These are phyloP conservation scores for Talaromyces verruculosus DNA, from an alignment of 2,329 filamentous ascomycete genomes.

Conservation along the genomic window DNA sequence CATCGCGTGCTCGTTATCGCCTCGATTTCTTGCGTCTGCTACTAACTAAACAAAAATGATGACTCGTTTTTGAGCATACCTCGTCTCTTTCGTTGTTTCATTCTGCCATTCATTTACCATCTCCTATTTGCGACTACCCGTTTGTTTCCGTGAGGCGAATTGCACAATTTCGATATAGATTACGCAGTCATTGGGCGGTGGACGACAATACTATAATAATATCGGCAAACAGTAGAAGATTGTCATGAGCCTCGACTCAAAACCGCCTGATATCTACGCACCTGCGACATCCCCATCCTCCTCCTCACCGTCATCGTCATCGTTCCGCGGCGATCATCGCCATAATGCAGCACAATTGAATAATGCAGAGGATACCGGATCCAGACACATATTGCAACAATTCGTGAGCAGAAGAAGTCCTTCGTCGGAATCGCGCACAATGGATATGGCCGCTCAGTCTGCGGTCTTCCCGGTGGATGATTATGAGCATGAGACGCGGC, in stretches of 20 bases:
- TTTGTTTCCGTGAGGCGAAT: constrained; percentile 7
- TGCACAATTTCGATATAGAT: background rate
- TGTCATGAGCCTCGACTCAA: constrained; percentile 59
- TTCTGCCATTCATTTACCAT: background rate
- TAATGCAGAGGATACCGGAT: constrained; percentile 12
- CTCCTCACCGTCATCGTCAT: constrained; percentile 25
- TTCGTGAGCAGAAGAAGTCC: background rate
- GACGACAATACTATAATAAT: background rate
- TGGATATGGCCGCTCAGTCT: constrained; percentile 13
- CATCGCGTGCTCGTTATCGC: constrained; percentile 3
- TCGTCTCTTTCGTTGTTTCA: background rate
- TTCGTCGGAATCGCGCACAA: background rate
- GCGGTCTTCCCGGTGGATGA: constrained; percentile 29
- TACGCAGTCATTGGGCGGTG: background rate
- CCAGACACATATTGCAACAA: background rate
- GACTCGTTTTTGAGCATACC: background rate
- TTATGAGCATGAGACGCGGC: constrained; percentile 57
- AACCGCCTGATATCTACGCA: constrained; percentile 47
- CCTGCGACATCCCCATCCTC: constrained; percentile 33
- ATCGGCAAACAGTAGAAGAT: constrained; percentile 25
- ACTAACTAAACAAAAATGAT: background rate
- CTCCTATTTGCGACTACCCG: constrained; percentile 1
- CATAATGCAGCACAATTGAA: constrained; percentile 37
- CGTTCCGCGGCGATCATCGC: constrained; percentile 23
- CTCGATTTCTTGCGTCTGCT: background rate